Evolutionary conservation across 2,329 filamentous ascomycete genomes (phyloP).

Genomic region (Hysterium pulicare): DNA sequence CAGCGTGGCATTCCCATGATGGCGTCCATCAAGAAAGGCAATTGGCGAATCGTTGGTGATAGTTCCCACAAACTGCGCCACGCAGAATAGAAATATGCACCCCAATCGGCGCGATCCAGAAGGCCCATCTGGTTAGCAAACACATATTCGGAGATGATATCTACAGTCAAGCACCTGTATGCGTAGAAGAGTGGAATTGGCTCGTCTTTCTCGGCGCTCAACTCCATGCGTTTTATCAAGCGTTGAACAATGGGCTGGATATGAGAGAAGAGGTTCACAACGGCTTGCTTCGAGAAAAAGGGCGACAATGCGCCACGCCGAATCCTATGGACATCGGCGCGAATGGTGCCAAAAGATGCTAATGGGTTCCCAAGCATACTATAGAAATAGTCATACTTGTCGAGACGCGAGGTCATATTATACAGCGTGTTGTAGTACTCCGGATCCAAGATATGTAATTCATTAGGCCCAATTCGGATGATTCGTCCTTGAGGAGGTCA

Average conservation of each 20-base stretch:
- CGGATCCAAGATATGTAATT: slow-evolving; percentile 31
- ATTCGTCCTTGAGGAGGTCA: slow-evolving; percentile 20
- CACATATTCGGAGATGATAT: slow-evolving; percentile 16
- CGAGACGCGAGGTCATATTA: slow-evolving; percentile 6
- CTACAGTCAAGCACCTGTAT: slow-evolving; percentile 14
- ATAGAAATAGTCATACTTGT: slow-evolving; percentile 11
- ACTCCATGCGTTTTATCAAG: slow-evolving; percentile 10
- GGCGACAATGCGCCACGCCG: background rate
- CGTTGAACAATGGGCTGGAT: slow-evolving; percentile 8
- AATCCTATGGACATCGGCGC: slow-evolving; percentile 10
- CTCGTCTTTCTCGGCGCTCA: slow-evolving; percentile 7
- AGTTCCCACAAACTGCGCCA: slow-evolving; percentile 11
- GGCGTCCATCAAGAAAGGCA: slow-evolving; percentile 8
- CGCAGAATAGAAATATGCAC: slow-evolving; percentile 8
- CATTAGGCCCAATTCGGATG: slow-evolving; percentile 30
- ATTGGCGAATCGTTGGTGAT: slow-evolving; percentile 9
- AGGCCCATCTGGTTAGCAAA: slow-evolving; percentile 12
- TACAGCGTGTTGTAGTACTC: slow-evolving; percentile 19
- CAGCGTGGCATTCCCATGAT: slow-evolving; percentile 6
- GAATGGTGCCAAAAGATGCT: slow-evolving; percentile 14
- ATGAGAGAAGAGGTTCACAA: slow-evolving; percentile 9
- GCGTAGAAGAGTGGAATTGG: slow-evolving; percentile 12
- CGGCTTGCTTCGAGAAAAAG: slow-evolving; percentile 9
- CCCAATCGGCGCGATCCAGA: slow-evolving; percentile 12
- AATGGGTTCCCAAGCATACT: slow-evolving; percentile 8